A percentile compares a stretch with the other conserved stretches of the same genome.
Evolutionary conservation across 129 eudicot species (phyloP).

Genomic region (Arctium lappa): DNA sequence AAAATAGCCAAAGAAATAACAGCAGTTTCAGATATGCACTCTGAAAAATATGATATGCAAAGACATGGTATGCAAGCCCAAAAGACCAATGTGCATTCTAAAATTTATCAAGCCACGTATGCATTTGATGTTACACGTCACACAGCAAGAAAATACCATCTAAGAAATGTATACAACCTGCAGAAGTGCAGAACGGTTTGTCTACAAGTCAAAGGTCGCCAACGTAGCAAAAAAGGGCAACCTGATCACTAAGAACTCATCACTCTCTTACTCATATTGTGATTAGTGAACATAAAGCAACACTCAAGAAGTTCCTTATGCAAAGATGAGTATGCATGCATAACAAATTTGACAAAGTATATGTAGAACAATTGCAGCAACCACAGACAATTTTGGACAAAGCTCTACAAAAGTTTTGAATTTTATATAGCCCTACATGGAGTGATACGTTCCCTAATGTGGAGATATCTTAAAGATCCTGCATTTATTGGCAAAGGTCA

Average conservation of each 20-base stretch:
- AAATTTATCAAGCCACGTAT: not conserved
- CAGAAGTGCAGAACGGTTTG: not conserved
- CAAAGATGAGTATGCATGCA: not conserved
- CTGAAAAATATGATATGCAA: not conserved
- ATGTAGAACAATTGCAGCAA: not conserved
- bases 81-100: not conserved
- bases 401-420: not conserved
- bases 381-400: not conserved
- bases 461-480: not conserved
- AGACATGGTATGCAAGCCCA: not conserved
- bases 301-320: not conserved
- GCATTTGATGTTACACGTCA: not conserved
- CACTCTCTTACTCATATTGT: not conserved
- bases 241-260: not conserved
- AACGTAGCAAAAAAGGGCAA: not conserved
- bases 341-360: not conserved
- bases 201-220: not conserved
- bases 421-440: no score
- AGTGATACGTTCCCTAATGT: no score
- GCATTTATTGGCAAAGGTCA: not conserved
- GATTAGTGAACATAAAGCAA: not conserved
- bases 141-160: not conserved
- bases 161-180: not conserved
- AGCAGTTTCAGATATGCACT: conserved; percentile 26
- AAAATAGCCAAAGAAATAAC: conserved; percentile 21